Conservation (phyloP, 371 early-diverging fungal species). For the Smittium mucronatum region DNA sequence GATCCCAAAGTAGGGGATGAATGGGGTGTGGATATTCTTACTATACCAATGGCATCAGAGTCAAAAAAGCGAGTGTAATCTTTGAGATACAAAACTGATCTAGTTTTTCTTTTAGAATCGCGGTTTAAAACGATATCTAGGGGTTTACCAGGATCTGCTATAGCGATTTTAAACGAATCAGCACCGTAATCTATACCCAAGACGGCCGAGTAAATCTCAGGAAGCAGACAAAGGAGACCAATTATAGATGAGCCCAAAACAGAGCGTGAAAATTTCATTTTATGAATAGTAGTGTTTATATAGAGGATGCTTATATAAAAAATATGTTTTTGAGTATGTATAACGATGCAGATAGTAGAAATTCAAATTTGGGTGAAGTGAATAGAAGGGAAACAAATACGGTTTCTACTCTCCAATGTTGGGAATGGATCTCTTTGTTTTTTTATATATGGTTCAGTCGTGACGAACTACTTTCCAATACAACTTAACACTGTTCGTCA, state of each 20-base stretch:
- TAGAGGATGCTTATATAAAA: too few species aligned
- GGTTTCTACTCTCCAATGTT: too few species aligned
- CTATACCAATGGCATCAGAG: conserved; percentile 69
- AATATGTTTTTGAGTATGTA: too few species aligned
- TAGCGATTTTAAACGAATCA: conserved; percentile 89
- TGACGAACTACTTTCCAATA: too few species aligned
- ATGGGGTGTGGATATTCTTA: background rate
- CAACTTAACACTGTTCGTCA: too few species aligned
- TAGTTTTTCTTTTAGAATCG: conserved; percentile 91
- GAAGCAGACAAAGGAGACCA: background rate
- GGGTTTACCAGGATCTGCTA: conserved; percentile 81
- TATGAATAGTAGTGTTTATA: too few species aligned
- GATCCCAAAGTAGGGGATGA: too few species aligned
- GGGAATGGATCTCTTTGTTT: too few species aligned
- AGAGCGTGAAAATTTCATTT: background rate
- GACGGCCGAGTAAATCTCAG: conserved; percentile 35
- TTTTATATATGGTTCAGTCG: too few species aligned
- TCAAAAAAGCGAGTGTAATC: conserved; percentile 75
- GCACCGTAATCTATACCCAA: conserved; percentile 93
- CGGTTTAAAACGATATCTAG: conserved; percentile 88
- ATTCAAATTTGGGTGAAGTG: too few species aligned
- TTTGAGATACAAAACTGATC: conserved; percentile 64
- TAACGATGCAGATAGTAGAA: too few species aligned
- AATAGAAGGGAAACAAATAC: too few species aligned
- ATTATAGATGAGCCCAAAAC: background rate